Evolutionary conservation across 2,329 filamentous ascomycete species (phyloP).

Genomic region (Apiospora phragmitis): DNA sequence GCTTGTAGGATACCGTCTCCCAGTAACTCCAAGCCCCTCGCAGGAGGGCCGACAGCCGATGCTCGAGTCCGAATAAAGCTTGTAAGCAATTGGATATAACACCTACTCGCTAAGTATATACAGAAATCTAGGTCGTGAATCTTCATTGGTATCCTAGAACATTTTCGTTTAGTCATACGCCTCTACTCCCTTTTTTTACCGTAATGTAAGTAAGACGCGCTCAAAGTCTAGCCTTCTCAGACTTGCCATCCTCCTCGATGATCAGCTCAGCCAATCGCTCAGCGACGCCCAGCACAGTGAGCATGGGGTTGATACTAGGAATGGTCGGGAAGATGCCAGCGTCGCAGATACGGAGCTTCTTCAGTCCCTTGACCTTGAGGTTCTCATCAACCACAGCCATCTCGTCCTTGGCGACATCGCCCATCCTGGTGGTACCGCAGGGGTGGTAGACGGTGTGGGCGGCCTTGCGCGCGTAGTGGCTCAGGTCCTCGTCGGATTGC

Average conservation of each 20-base stretch:
- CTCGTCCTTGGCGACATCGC: slow-evolving; percentile 66
- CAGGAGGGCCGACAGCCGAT: background rate
- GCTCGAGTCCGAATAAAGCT: too few species aligned
- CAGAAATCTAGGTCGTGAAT: background rate
- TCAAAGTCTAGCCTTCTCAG: slow-evolving; percentile 9
- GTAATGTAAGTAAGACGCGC: background rate
- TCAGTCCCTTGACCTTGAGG: slow-evolving; percentile 71
- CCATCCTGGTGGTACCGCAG: slow-evolving; percentile 89
- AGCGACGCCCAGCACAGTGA: slow-evolving; percentile 81
- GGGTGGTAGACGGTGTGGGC: slow-evolving; percentile 92
- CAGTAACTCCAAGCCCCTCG: background rate
- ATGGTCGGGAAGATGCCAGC: slow-evolving; percentile 88
- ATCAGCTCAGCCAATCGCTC: slow-evolving; percentile 86
- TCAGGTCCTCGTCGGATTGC: slow-evolving; percentile 77
- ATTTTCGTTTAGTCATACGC: background rate
- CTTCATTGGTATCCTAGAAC: background rate
- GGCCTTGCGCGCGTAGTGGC: slow-evolving; percentile 76
- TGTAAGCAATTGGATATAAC: background rate
- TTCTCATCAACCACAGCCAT: slow-evolving; percentile 79
- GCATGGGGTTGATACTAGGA: slow-evolving; percentile 85
- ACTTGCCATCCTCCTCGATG: slow-evolving; percentile 56
- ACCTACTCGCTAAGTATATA: slow-evolving; percentile 5
- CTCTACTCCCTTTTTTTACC: background rate
- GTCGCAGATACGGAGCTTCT: slow-evolving; percentile 77
- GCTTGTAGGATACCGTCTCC: background rate